Percentiles rank a stretch among this genome's conserved stretches.
Conservation (phyloP, 805 yeast species). For the Pichia deserticola region DNA sequence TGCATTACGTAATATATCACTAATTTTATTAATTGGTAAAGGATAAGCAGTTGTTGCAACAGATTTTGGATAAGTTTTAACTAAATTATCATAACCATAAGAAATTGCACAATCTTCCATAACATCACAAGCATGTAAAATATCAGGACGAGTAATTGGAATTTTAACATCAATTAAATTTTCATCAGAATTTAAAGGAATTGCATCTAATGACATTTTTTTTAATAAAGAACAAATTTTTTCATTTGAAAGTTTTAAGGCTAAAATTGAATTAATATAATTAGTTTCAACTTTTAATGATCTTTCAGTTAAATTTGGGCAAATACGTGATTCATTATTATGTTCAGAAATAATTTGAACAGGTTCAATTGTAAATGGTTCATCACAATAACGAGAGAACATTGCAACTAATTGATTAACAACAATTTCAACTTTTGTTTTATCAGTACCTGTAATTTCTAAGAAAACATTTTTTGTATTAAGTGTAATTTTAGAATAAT, state of each 20-base stretch:
- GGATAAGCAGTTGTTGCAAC: conserved; percentile 80
- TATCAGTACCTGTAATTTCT: conserved; percentile 93
- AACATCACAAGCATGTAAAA: conserved; percentile 93
- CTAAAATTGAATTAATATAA: conserved; percentile 89
- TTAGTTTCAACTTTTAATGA: conserved; percentile 63
- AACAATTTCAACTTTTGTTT: conserved; percentile 88
- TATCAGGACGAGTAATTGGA: conserved; percentile 94
- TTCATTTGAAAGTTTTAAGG: conserved; percentile 62
- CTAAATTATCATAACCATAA: conserved; percentile 86
- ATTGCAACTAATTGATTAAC: conserved; percentile 88
- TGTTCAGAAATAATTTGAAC: conserved; percentile 78
- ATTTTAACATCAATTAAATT: conserved; percentile 57
- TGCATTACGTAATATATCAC: conserved; percentile 85
- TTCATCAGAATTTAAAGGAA: conserved; percentile 38
- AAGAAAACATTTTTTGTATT: conserved; percentile 83
- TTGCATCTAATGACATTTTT: conserved; percentile 76
- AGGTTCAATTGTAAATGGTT: conserved; percentile 84
- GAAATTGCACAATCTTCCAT: conserved; percentile 98
- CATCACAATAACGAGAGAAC: conserved; percentile 83
- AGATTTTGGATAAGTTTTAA: conserved; percentile 69
- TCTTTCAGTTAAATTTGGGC: conserved; percentile 70
- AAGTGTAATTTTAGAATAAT: conserved; percentile 79
- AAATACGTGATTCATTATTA: conserved; percentile 63
- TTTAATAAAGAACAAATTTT: conserved; percentile 62
- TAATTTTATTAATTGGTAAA: conserved; percentile 81